Conservation (phyloP, 768 basidiomycete genomes). For the Kwoniella heveanensis region DNA sequence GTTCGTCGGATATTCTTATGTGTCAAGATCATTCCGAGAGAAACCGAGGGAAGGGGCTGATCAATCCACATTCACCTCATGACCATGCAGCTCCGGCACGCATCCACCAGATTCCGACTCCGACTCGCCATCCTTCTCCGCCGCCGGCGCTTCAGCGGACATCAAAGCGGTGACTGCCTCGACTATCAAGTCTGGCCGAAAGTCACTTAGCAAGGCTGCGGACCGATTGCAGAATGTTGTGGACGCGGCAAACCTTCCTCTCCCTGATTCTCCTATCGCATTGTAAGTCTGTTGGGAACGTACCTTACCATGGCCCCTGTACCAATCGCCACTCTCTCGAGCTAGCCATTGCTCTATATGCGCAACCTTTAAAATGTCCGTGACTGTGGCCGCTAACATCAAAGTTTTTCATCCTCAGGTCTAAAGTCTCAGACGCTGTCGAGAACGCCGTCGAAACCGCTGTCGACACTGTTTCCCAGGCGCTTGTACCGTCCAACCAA, state of each 20-base stretch:
- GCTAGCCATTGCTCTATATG: background rate
- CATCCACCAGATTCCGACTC: constrained; percentile 28
- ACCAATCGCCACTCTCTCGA: background rate
- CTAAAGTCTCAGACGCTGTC: constrained; percentile 54
- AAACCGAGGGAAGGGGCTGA: no score
- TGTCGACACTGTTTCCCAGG: constrained; percentile 24
- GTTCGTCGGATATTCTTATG: no score
- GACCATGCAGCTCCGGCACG: constrained; percentile 10
- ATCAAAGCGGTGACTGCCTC: constrained; percentile 14
- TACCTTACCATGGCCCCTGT: no score
- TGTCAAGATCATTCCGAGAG: no score
- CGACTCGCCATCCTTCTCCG: constrained; percentile 12
- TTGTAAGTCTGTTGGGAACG: constrained; percentile 40
- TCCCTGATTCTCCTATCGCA: constrained; percentile 38
- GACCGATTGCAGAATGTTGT: constrained; percentile 35
- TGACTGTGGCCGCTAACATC: no score
- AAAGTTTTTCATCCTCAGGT: background rate
- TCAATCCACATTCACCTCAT: no score
- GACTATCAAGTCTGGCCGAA: constrained; percentile 27
- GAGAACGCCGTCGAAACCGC: constrained; percentile 52
- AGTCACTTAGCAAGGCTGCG: constrained; percentile 41
- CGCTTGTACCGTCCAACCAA: constrained; percentile 20
- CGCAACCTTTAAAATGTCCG: no score
- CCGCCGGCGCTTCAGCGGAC: constrained; percentile 16
- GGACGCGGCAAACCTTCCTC: constrained; percentile 44